phyloP scores from a whole-genome alignment of 1,139 yeast genomes.

The Pichia sp. region DNA sequence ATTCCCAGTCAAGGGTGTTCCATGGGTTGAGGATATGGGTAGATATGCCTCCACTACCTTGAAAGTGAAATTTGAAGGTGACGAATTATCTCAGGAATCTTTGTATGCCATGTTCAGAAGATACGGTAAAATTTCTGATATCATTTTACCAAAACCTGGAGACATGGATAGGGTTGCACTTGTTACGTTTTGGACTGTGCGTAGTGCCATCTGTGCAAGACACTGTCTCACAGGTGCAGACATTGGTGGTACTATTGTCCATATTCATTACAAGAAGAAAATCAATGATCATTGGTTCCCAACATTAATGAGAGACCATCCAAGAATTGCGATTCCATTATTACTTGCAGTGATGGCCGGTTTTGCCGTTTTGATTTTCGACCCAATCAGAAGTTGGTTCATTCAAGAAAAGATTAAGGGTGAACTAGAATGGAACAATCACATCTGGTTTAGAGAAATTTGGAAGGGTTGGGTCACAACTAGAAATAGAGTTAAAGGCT shows the following conservation, averaged over 20 bases:
- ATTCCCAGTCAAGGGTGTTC: conserved; percentile 82
- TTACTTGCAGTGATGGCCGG: conserved; percentile 66
- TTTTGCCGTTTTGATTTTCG: conserved; percentile 81
- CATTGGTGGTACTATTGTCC: conserved; percentile 61
- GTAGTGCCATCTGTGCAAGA: conserved; percentile 83
- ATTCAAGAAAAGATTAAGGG: conserved; percentile 71
- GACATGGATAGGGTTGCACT: conserved; percentile 49
- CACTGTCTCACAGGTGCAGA: conserved; percentile 84
- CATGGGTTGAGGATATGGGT: conserved; percentile 94
- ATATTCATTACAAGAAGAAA: conserved; percentile 66
- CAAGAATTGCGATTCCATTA: conserved; percentile 74
- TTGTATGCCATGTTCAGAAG: conserved; percentile 79
- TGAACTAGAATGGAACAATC: conserved; percentile 38
- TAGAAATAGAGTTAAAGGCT: conserved; percentile 37
- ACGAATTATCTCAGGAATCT: conserved; percentile 76
- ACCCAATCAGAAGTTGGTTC: conserved; percentile 85
- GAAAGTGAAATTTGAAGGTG: conserved; percentile 72
- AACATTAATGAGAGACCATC: conserved; percentile 67
- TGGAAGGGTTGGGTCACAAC: conserved; percentile 38
- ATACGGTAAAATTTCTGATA: conserved; percentile 81
- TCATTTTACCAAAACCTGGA: conserved; percentile 48
- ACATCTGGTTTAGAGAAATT: conserved; percentile 25
- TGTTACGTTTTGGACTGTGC: conserved; percentile 51
- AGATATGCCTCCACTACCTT: conserved; percentile 67
- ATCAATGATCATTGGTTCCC: conserved; percentile 51